Conservation (phyloP, 352 stramenopile species). For the Pythium angustatum region DNA sequence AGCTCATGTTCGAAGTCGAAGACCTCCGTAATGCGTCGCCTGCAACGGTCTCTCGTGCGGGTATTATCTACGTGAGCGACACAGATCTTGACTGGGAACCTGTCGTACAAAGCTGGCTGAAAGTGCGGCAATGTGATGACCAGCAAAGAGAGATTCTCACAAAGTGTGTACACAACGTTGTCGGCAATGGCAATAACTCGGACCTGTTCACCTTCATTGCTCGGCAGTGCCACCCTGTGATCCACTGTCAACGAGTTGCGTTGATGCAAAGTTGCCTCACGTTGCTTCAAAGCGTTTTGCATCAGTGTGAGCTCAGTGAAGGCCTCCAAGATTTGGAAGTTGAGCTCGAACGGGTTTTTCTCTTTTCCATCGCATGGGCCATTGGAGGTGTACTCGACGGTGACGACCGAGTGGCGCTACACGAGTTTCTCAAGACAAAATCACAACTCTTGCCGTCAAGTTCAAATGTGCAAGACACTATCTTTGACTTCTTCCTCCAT, state of each 20-base stretch:
- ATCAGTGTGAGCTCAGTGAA: slow-evolving; percentile 64
- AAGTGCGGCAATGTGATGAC: slow-evolving; percentile 40
- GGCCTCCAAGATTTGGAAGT: slow-evolving; percentile 42
- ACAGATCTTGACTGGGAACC: slow-evolving; percentile 86
- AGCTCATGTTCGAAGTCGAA: slow-evolving; percentile 96
- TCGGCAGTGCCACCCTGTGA: slow-evolving; percentile 63
- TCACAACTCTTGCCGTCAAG: slow-evolving; percentile 12
- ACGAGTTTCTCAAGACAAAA: slow-evolving; percentile 57
- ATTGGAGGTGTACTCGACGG: slow-evolving; percentile 83
- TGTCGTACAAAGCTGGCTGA: slow-evolving; percentile 64
- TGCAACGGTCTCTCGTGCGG: slow-evolving; percentile 91
- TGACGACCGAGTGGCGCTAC: slow-evolving; percentile 74
- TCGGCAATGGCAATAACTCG: slow-evolving; percentile 34
- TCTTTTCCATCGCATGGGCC: slow-evolving; percentile 83
- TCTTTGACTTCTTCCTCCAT: slow-evolving; percentile 93
- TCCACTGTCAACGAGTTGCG: slow-evolving; percentile 64
- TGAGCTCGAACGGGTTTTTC: slow-evolving; percentile 85
- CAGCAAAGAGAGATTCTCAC: slow-evolving; percentile 46
- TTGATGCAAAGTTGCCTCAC: slow-evolving; percentile 78
- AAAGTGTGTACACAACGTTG: slow-evolving; percentile 49
- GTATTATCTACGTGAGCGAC: slow-evolving; percentile 93
- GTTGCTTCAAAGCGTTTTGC: slow-evolving; percentile 59
- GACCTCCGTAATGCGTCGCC: slow-evolving; percentile 88
- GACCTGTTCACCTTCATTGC: slow-evolving; percentile 73
- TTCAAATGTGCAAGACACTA: slow-evolving; percentile 37